Evolutionary conservation across 169 alveolate genomes (phyloP).

Genomic region (Plasmodium gallinaceum): DNA sequence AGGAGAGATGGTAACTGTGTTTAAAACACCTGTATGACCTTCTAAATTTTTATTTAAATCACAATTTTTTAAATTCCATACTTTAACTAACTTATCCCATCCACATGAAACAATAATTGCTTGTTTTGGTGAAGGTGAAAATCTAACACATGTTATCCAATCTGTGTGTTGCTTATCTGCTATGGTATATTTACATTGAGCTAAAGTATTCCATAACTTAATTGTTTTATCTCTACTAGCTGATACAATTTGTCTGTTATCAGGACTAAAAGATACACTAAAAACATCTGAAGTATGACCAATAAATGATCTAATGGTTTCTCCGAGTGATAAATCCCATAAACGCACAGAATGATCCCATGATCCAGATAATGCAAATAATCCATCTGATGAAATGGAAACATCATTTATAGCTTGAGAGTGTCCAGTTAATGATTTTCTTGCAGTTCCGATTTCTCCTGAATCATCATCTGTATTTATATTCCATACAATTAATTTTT

Average conservation of each 20-base stretch:
- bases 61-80: conserved; percentile 95
- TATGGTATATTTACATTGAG: conserved; percentile 97
- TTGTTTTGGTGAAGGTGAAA: conserved; percentile 96
- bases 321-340: conserved; percentile 94
- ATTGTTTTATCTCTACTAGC: conserved; percentile 98
- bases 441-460: conserved; percentile 89
- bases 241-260: conserved; percentile 98
- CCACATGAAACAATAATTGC: conserved; percentile 97
- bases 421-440: conserved; percentile 92
- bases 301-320: conserved; percentile 92
- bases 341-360: conserved; percentile 94
- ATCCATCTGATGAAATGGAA: conserved; percentile 94
- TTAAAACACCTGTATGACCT: conserved; percentile 97
- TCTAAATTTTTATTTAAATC: conserved; percentile 94
- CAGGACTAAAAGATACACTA: conserved; percentile 98
- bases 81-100: conserved; percentile 98
- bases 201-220: conserved; percentile 98
- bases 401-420: conserved; percentile 94
- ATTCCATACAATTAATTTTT: conserved; percentile 89
- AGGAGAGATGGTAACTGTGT: conserved; percentile 96
- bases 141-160: conserved; percentile 98
- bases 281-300: conserved; percentile 96
- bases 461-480: conserved; percentile 85
- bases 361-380: conserved; percentile 95
- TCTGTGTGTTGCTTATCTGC: conserved; percentile 95